Evolutionary conservation across 2,329 filamentous ascomycete genomes (phyloP).

Genomic region (Neofusicoccum sp.): DNA sequence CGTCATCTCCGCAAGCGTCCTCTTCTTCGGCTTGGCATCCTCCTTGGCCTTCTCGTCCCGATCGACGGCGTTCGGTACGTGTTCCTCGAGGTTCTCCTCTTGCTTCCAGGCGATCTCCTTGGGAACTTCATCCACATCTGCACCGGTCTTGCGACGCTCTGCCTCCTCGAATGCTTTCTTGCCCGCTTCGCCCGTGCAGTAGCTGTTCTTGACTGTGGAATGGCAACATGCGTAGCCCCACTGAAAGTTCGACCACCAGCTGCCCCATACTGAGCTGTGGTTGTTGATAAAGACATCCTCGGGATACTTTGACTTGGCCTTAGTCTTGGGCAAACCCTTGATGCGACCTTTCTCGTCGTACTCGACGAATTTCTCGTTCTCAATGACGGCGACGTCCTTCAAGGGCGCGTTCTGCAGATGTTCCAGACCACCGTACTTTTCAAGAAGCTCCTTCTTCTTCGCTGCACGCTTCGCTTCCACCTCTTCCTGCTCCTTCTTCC

Average conservation of each 20-base stretch:
- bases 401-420: conserved; percentile 61
- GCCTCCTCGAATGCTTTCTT: conserved; percentile 77
- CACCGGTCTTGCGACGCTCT: conserved; percentile 56
- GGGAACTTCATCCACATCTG: conserved; percentile 42
- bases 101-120: conserved; percentile 44
- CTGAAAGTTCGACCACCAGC: conserved; percentile 93
- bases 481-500: conserved; percentile 77
- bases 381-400: conserved; percentile 66
- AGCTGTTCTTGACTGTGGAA: conserved; percentile 91
- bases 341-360: conserved; percentile 88
- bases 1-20: conserved; percentile 75
- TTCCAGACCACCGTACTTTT: conserved; percentile 77
- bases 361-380: conserved; percentile 86
- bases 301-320: conserved; percentile 83
- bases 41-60: conserved; percentile 41
- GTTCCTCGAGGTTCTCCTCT: conserved; percentile 39
- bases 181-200: conserved; percentile 91
- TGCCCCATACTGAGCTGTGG: conserved; percentile 89
- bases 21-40: conserved; percentile 57
- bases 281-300: conserved; percentile 90
- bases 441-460: conserved; percentile 67
- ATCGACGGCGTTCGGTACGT: conserved; percentile 45
- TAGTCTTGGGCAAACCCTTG: conserved; percentile 77
- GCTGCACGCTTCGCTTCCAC: conserved; percentile 66
- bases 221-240: conserved; percentile 98